Percentiles rank a stretch among this genome's conserved stretches.
Evolutionary conservation across 306 rosid species (phyloP).

Genomic region (Heteromeles arbutifolia): DNA sequence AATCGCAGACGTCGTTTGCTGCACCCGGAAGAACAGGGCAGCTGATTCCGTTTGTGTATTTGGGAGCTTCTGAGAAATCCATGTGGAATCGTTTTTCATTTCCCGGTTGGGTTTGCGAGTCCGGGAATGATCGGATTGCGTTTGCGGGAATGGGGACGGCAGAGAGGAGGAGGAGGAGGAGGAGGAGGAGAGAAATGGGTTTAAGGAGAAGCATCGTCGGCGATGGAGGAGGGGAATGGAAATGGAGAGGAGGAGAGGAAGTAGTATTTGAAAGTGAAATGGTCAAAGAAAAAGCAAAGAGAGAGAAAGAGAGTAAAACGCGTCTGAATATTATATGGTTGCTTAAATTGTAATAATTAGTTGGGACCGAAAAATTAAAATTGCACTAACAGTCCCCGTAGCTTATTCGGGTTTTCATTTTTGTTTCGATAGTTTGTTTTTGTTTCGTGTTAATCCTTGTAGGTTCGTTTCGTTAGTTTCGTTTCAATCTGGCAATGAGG

Average conservation of each 20-base stretch:
- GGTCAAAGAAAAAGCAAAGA: not conserved
- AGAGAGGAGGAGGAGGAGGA: constrained; percentile 6
- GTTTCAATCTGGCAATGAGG: too few species aligned
- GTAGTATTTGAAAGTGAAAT: constrained; percentile 3
- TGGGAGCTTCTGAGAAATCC: constrained; percentile 59
- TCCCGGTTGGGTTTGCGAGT: constrained; percentile 15
- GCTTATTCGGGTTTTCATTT: not conserved
- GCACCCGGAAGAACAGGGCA: constrained; percentile 24
- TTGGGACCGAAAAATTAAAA: not conserved
- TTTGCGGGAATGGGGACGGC: constrained; percentile 14
- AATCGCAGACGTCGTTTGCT: constrained; percentile 21
- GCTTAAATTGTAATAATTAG: too few species aligned
- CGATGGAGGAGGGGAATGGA: not conserved
- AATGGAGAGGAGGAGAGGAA: not conserved
- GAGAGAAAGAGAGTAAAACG: constrained; percentile 10
- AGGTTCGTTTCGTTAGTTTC: not conserved
- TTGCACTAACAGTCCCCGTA: not conserved
- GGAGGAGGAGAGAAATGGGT: constrained; percentile 14
- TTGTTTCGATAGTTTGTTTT: not conserved
- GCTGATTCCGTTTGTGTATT: constrained; percentile 41
- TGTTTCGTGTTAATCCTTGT: not conserved
- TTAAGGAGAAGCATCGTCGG: constrained; percentile 25
- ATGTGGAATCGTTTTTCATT: not conserved
- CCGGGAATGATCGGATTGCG: constrained; percentile 42
- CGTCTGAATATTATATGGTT: constrained; percentile 8